phyloP scores from a whole-genome alignment of 2,329 filamentous ascomycete genomes.

The Gliomastix tumulicola region DNA sequence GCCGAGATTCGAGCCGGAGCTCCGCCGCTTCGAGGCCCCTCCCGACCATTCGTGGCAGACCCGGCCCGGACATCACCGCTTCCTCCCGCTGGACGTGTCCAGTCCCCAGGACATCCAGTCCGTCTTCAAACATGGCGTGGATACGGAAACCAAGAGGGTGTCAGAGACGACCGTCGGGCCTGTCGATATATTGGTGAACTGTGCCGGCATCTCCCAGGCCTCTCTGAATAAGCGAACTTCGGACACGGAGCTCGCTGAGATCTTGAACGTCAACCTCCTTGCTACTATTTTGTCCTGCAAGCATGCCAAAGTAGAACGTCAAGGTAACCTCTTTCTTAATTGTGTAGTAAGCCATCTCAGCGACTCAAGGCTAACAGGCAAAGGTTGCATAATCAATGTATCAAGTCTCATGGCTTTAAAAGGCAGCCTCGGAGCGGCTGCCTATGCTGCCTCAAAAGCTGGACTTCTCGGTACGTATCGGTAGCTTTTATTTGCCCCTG shows the following conservation, averaged over 20 bases:
- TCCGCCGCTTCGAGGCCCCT: too few species aligned
- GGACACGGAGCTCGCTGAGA: slow-evolving; percentile 40
- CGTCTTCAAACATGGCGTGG: too few species aligned
- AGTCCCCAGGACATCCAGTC: slow-evolving; percentile 18
- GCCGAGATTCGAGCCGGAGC: slow-evolving; percentile 26
- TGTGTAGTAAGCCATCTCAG: too few species aligned
- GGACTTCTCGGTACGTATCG: slow-evolving; percentile 58
- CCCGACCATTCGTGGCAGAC: too few species aligned
- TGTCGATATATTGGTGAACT: slow-evolving; percentile 65
- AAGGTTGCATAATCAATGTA: slow-evolving; percentile 73
- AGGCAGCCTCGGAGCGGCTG: slow-evolving; percentile 62
- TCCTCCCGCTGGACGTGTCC: slow-evolving; percentile 24
- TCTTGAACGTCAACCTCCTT: slow-evolving; percentile 65
- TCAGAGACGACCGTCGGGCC: slow-evolving; percentile 24
- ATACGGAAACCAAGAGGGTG: too few species aligned
- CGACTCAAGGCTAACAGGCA: background rate
- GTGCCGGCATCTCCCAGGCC: slow-evolving; percentile 65
- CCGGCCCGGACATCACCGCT: too few species aligned
- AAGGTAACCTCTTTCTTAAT: slow-evolving; percentile 15
- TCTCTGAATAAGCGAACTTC: slow-evolving; percentile 53
- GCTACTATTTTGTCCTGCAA: slow-evolving; percentile 58
- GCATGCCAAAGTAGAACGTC: slow-evolving; percentile 23
- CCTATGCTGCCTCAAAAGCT: slow-evolving; percentile 76
- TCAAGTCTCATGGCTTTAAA: slow-evolving; percentile 67
- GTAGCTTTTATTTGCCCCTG: background rate